Evolutionary conservation across 805 yeast species (phyloP), one percentile per base, ranked within the genome.

Genomic region (Sugiyamaella qingdaonensis): DNA sequence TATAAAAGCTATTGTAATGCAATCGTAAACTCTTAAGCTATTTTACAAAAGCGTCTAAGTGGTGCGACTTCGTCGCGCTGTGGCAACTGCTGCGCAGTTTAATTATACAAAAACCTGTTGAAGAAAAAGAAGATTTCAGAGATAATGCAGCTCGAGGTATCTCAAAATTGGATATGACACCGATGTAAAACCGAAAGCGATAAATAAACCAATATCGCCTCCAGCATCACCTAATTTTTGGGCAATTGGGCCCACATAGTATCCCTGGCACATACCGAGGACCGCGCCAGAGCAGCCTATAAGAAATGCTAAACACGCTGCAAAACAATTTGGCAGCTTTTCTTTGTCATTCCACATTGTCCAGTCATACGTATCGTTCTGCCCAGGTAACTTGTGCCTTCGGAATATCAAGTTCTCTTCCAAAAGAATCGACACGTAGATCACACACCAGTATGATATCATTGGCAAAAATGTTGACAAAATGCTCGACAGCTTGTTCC

Each of bases 381-480:
- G 60, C 9, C 65, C 64, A 11, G 80, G 65, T 52, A 73, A 69
- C 41, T 70, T 61, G 46, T 68, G 59, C 44, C 81, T 75, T 64
- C 96, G 77, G 72, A 88, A 88, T 14, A 88, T 74, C 2, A 76
- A 53, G 63, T 87, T 87, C 66, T 88, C 96, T 58, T 86, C 88
- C 2, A 87, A 54, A 33, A 88, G 68, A 44, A 88, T 66, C n/a
- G 80, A 78, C 61, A 84, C 80, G 67, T 88, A 89, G 71, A 88
- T 86, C 54, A 91, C 80, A 52, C 87, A 80, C 96, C 96, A 88
- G 70, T 88, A 88, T 1, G 95, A 95, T 54, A 88, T 79, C 96
- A 88, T 88, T 9, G 96, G 96, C 62, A 88, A 72, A 69, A 88
- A 88, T 63, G 88, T 88, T 10, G 88, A 82, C 59, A 88, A 72